Conservation (phyloP, 352 stramenopile species). For the Elongisporangium anandrum region DNA sequence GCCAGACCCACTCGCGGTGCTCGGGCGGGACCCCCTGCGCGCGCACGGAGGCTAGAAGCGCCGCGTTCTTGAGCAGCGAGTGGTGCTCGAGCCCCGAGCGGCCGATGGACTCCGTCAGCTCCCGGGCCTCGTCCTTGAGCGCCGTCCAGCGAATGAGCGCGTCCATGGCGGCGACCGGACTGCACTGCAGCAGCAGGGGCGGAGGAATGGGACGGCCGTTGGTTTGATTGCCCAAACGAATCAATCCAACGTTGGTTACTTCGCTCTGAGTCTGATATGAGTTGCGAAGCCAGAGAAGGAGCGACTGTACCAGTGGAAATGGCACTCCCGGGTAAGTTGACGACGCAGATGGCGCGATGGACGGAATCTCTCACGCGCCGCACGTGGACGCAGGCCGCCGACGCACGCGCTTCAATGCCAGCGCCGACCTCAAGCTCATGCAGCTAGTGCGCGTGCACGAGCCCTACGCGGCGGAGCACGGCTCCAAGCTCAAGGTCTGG, state of each 20-base stretch:
- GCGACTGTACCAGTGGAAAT: background rate
- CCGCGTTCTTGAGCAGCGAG: constrained; percentile 38
- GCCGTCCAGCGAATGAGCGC: constrained; percentile 43
- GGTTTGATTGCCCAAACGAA: background rate
- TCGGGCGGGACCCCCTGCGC: constrained; percentile 50
- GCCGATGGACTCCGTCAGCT: constrained; percentile 51
- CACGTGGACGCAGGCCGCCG: background rate
- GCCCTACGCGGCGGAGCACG: constrained; percentile 41
- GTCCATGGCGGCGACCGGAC: constrained; percentile 19
- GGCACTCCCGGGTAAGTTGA: background rate
- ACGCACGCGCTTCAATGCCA: constrained; percentile 32
- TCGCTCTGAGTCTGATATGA: background rate
- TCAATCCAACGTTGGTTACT: background rate
- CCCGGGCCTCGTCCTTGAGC: constrained; percentile 52
- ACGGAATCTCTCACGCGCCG: background rate
- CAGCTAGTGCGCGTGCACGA: constrained; percentile 35
- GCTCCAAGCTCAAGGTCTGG: constrained; percentile 45
- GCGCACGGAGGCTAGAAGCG: constrained; percentile 48
- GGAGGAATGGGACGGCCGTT: background rate
- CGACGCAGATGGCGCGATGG: background rate
- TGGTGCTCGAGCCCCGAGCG: constrained; percentile 63
- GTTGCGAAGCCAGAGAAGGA: background rate
- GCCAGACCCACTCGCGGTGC: constrained; percentile 80
- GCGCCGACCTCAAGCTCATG: constrained; percentile 35
- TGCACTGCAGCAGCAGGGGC: background rate